These are phyloP conservation scores for Guadua angustifolia DNA, from an alignment of 176 grass and related monocot genomes.

Conservation along the genomic window DNA sequence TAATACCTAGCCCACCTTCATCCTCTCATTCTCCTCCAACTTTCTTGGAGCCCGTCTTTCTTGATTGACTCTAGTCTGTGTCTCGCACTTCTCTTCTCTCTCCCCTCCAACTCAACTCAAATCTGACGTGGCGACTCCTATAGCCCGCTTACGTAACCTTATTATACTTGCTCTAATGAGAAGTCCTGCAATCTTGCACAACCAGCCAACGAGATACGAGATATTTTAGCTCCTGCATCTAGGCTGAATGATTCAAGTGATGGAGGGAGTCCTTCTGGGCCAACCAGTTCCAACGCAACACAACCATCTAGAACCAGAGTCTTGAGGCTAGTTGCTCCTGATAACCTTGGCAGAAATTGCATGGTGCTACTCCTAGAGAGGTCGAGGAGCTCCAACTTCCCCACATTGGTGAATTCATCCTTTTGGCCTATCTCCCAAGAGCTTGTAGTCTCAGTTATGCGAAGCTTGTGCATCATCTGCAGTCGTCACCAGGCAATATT, in stretches of 20 bases:
- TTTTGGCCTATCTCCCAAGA: neutral
- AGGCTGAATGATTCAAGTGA: slow-evolving; percentile 7
- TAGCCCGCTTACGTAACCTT: no score
- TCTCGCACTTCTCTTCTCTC: no score
- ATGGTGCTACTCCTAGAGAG: neutral
- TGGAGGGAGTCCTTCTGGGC: neutral
- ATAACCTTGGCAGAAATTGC: neutral
- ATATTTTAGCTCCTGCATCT: neutral
- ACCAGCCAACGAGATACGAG: neutral
- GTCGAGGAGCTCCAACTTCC: slow-evolving; percentile 1
- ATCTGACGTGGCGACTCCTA: no score
- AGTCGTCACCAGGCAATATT: neutral
- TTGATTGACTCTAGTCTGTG: no score
- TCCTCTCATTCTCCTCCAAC: no score
- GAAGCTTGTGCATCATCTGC: neutral
- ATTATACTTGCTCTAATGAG: no score
- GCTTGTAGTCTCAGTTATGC: neutral
- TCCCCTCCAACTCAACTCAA: no score
- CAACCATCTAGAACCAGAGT: slow-evolving; percentile 24
- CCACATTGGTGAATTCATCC: neutral
- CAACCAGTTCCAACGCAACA: neutral
- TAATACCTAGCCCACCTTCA: no score
- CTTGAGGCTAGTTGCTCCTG: neutral
- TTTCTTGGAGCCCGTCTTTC: no score
- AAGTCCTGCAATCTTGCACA: neutral